phyloP scores from a whole-genome alignment of 345 rosid species.

The Citrus hindsii region DNA sequence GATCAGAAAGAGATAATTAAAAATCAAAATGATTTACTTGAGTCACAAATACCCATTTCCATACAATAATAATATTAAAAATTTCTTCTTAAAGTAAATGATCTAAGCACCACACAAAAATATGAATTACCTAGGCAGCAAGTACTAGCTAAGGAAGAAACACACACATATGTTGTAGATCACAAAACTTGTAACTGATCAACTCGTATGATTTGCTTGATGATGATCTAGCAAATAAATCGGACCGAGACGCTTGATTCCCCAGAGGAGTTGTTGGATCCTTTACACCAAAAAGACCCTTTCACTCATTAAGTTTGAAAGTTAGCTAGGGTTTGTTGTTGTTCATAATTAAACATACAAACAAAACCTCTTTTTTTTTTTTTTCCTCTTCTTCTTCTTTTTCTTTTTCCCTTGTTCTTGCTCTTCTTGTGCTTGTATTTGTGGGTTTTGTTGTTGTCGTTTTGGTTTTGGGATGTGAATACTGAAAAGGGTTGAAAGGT shows the following conservation, averaged over 20 bases:
- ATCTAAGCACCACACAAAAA: neutral
- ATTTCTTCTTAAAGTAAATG: neutral
- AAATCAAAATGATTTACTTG: neutral
- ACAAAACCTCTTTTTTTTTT: neutral
- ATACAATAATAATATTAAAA: neutral
- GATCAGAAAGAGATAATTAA: neutral
- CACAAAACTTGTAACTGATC: neutral
- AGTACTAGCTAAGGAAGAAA: neutral
- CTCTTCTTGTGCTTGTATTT: neutral
- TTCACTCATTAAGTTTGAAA: slow-evolving; percentile 2
- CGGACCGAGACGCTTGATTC: slow-evolving; percentile 71
- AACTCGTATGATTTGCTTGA: slow-evolving; percentile 25
- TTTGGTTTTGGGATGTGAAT: slow-evolving; percentile 24
- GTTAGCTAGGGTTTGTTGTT: slow-evolving; percentile 13
- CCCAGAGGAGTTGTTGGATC: slow-evolving; percentile 34
- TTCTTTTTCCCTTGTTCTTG: slow-evolving; percentile 1
- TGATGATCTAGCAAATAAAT: slow-evolving; percentile 28
- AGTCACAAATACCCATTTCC: neutral
- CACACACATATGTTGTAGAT: neutral
- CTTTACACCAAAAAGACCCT: slow-evolving; percentile 19
- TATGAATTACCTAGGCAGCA: neutral
- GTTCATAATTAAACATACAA: neutral
- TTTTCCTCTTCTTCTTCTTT: neutral
- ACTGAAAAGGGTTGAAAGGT: neutral
- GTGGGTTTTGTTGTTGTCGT: slow-evolving; percentile 1